Evolutionary conservation across 2,329 filamentous ascomycete genomes (phyloP).

Genomic region (Diaporthe humulicola): DNA sequence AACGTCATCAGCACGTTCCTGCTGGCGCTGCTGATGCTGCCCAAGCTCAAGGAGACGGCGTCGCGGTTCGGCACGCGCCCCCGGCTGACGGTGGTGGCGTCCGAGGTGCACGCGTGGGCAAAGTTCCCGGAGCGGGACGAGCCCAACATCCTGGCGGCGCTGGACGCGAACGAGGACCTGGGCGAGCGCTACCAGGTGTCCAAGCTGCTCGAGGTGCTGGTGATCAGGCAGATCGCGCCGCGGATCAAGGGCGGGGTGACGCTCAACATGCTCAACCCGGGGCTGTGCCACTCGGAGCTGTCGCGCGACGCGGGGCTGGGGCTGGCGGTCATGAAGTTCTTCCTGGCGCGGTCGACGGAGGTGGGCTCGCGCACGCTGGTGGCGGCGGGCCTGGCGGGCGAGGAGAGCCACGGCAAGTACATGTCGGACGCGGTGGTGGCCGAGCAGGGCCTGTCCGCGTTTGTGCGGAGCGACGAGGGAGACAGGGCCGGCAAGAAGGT

Average conservation of each 20-base stretch:
- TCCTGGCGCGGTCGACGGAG: conserved; percentile 59
- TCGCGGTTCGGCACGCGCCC: conserved; percentile 37
- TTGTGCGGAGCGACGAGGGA: conserved; percentile 57
- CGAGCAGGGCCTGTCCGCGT: conserved; percentile 47
- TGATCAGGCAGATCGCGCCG: conserved; percentile 19
- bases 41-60: conserved; percentile 55
- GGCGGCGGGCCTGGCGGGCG: conserved; percentile 52
- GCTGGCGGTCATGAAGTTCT: conserved; percentile 49
- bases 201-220: conserved; percentile 35
- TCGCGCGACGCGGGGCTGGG: conserved; percentile 14
- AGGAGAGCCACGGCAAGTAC: conserved; percentile 61
- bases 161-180: conserved; percentile 27
- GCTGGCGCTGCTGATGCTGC: conserved; percentile 60
- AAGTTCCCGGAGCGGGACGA: conserved; percentile 25
- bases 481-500: conserved; percentile 52
- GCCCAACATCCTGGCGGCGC: conserved; percentile 3
- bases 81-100: conserved; percentile 29
- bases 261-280: conserved; percentile 57
- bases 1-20: conserved; percentile 51
- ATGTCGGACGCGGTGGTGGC: conserved; percentile 50
- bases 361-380: conserved; percentile 61
- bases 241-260: background rate
- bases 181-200: conserved; percentile 29
- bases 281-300: conserved; percentile 54
- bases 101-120: conserved; percentile 27